phyloP scores from a whole-genome alignment of 495 filamentous ascomycete species.

The Rhizodiscina lignyota region DNA sequence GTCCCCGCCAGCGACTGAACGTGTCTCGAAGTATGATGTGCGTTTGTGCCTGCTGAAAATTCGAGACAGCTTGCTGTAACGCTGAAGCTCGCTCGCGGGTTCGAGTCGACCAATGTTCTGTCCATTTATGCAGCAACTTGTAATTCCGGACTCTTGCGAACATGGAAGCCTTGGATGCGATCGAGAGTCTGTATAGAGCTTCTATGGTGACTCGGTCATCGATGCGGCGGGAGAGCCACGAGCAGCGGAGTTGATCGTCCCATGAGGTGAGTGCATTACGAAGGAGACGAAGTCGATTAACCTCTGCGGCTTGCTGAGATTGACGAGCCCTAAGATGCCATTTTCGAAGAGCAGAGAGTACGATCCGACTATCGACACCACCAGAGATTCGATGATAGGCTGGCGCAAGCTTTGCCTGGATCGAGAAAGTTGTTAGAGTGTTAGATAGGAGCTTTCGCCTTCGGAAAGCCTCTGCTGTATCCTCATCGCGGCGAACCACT shows the following conservation, averaged over 20 bases:
- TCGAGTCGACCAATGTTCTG: background rate
- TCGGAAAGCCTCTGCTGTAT: conserved; percentile 6
- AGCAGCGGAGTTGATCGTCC: conserved; percentile 47
- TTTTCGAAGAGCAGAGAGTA: conserved; percentile 27
- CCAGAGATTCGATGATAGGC: background rate
- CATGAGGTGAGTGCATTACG: conserved; percentile 45
- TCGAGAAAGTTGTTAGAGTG: conserved; percentile 4
- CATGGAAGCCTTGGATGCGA: conserved; percentile 29
- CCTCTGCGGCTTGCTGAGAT: conserved; percentile 33
- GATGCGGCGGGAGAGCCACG: conserved; percentile 33
- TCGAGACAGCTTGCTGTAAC: conserved; percentile 9
- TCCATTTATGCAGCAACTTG: background rate
- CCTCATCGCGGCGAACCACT: background rate
- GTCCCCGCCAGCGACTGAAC: conserved; percentile 5
- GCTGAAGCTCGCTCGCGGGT: conserved; percentile 3
- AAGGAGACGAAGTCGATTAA: conserved; percentile 35
- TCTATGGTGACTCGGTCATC: conserved; percentile 42
- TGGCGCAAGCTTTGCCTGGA: conserved; percentile 12
- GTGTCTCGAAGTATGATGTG: conserved; percentile 3
- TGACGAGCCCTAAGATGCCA: conserved; percentile 36
- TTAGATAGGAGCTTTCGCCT: conserved; percentile 3
- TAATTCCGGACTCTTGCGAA: background rate
- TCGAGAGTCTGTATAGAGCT: conserved; percentile 46
- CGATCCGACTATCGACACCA: conserved; percentile 28
- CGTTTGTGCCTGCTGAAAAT: conserved; percentile 6